Evolutionary conservation across 495 filamentous ascomycete genomes (phyloP).

Genomic region (Penicillium arizonense): DNA sequence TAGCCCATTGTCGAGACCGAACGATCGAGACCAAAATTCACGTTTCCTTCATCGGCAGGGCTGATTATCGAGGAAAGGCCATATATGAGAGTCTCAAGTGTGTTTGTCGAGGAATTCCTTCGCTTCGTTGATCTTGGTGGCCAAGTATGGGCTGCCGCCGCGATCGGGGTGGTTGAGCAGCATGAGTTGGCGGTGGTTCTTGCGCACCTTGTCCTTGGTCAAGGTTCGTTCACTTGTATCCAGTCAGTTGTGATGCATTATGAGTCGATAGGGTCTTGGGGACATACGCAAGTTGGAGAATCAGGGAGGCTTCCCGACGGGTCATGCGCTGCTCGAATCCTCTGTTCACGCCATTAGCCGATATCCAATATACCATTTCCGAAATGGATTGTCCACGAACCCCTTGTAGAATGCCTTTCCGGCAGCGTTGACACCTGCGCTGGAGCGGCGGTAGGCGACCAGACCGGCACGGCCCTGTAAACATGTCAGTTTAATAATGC

Average conservation of each 20-base stretch:
- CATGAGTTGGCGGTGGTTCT: constrained; percentile 96
- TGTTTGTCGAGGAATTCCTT: constrained; percentile 93
- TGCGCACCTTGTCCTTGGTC: constrained; percentile 89
- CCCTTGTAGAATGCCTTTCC: constrained; percentile 96
- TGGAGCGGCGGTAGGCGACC: constrained; percentile 80
- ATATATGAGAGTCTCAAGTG: constrained; percentile 11
- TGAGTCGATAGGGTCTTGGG: background rate
- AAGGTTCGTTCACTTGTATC: constrained; percentile 70
- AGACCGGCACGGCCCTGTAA: constrained; percentile 84
- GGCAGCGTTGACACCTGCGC: constrained; percentile 70
- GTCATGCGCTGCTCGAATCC: constrained; percentile 96
- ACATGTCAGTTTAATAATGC: constrained; percentile 12
- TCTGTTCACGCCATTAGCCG: constrained; percentile 25
- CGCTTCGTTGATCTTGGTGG: constrained; percentile 96
- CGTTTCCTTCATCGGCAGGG: background rate
- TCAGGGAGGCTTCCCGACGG: constrained; percentile 83
- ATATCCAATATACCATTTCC: background rate
- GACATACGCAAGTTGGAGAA: constrained; percentile 83
- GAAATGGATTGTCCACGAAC: constrained; percentile 20
- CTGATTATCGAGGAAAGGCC: background rate
- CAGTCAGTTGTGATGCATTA: constrained; percentile 14
- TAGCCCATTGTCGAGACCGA: constrained; percentile 4
- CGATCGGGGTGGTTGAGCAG: constrained; percentile 97
- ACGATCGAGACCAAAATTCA: background rate
- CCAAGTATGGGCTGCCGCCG: constrained; percentile 92